Evolutionary conservation across 2,329 filamentous ascomycete genomes (phyloP).

Genomic region (Sordariomycetes sp.): DNA sequence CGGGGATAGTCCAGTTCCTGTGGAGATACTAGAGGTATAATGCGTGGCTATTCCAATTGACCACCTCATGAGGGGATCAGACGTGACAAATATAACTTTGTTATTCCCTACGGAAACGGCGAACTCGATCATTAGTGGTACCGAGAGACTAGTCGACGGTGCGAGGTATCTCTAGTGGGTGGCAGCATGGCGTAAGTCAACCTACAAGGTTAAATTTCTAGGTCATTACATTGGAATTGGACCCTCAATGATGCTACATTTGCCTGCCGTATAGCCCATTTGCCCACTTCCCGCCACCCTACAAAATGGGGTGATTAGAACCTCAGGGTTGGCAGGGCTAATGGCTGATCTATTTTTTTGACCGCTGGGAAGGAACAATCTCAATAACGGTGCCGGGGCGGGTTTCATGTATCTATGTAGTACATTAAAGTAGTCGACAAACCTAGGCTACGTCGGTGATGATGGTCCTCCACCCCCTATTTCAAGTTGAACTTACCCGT

Average conservation of each 20-base stretch:
- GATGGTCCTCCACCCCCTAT: not conserved
- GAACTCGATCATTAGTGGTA: slow-evolving; percentile 9
- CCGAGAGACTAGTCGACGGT: slow-evolving; percentile 9
- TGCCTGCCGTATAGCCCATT: no score
- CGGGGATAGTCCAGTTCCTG: slow-evolving; percentile 8
- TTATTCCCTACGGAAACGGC: slow-evolving; percentile 10
- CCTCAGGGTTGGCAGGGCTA: no score
- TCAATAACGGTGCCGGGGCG: no score
- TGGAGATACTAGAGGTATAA: slow-evolving; percentile 9
- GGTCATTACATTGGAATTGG: no score
- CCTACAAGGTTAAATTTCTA: no score
- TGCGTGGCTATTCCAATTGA: slow-evolving; percentile 10
- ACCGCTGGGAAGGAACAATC: no score
- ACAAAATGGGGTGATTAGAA: no score
- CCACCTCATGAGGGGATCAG: slow-evolving; percentile 9
- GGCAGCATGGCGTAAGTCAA: no score
- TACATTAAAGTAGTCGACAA: not conserved
- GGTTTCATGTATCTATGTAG: not conserved
- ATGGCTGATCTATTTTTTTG: no score
- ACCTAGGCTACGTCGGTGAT: not conserved
- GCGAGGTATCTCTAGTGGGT: slow-evolving; percentile 7
- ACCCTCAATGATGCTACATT: no score
- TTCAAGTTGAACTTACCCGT: slow-evolving; percentile 1
- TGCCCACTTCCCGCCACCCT: no score
- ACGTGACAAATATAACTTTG: slow-evolving; percentile 10